These are phyloP conservation scores for Pittosporum tobira DNA, from an alignment of 129 eudicot species.

Conservation along the genomic window DNA sequence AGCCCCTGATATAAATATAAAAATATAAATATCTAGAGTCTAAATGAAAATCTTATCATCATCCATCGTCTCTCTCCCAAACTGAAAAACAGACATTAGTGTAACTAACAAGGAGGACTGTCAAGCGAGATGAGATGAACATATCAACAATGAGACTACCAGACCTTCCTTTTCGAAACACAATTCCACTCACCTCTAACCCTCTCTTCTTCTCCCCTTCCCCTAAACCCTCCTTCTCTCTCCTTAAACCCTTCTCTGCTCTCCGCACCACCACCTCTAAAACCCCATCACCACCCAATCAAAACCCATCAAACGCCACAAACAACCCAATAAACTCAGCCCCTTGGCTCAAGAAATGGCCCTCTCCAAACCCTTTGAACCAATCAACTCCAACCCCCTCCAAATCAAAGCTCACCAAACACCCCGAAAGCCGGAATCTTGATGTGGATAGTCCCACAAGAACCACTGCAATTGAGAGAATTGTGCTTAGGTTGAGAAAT, in stretches of 20 bases:
- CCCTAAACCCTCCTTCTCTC: conserved; percentile 20
- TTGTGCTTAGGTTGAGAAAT: conserved; percentile 60
- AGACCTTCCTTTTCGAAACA: conserved; percentile 41
- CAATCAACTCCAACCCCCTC: not conserved
- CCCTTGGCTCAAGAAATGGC: conserved; percentile 72
- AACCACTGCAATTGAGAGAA: conserved; percentile 71
- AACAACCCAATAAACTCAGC: conserved; percentile 19
- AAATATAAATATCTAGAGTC: not conserved
- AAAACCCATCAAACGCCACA: conserved; percentile 8
- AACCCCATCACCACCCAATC: conserved; percentile 16
- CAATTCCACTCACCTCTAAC: conserved; percentile 25
- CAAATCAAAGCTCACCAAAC: conserved; percentile 8
- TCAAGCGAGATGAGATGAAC: not conserved
- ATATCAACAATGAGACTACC: conserved; percentile 33
- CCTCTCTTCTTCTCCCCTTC: conserved; percentile 28
- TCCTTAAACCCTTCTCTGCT: conserved; percentile 33
- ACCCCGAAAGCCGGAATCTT: not conserved
- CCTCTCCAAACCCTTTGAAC: conserved; percentile 28
- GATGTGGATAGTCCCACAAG: conserved; percentile 8
- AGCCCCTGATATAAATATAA: too few relatives aligned
- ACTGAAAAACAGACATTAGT: not conserved
- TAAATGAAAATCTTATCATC: not conserved
- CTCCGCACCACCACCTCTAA: conserved; percentile 18
- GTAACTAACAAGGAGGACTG: not conserved
- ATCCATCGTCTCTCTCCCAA: not conserved